Evolutionary conservation across 176 grass and related monocot species (phyloP), one percentile per base, ranked within the genome.

Genomic region (Lolium multiflorum): DNA sequence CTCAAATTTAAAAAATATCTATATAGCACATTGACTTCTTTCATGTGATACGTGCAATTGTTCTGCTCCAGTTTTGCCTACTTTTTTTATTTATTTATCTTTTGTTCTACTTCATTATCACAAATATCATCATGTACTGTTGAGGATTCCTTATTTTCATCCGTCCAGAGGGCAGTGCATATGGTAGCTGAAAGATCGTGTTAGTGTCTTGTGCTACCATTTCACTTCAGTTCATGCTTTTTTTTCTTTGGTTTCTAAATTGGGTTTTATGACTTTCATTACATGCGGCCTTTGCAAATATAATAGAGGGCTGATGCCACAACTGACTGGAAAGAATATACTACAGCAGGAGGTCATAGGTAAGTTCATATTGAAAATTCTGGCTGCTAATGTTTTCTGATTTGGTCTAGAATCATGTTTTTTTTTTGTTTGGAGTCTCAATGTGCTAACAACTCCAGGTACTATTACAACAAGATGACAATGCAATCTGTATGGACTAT

Each of bases 261-360:
- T 35, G 6, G 41, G 7, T 43, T 43, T 9, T 43, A 4, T 17
- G 26, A 18, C 52, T 44, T 71, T 4, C 8, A 47, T 69, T 69
- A 6, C 46, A 59, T 86, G n/a, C n/a, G n/a, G n/a, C 64, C 39
- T 57, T 77, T 55, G 21, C 46, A 81, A 5, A 81, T 81, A 64
- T 88, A 65, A 83, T 75, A 99, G 97, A 90, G 92, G 65, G 97
- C 97, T 76, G 97, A 99, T 22, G 89, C 94, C 11, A 91, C 92
- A 3, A 99, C 97, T 66, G 92, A 87, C 67, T 99, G 97, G 97
- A 94, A 96, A 79, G 97, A 99, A 78, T 94, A 96, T 87, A 94
- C 81, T 60, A 93, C 94, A 35, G n/a, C 65, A 56, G 90, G 97
- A 77, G 94, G 94, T 57, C 71, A 77, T 74, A 96, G 92, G 97